Evolutionary conservation across 106 monocot genomes (phyloP).

Genomic region (Dioscorea alata): DNA sequence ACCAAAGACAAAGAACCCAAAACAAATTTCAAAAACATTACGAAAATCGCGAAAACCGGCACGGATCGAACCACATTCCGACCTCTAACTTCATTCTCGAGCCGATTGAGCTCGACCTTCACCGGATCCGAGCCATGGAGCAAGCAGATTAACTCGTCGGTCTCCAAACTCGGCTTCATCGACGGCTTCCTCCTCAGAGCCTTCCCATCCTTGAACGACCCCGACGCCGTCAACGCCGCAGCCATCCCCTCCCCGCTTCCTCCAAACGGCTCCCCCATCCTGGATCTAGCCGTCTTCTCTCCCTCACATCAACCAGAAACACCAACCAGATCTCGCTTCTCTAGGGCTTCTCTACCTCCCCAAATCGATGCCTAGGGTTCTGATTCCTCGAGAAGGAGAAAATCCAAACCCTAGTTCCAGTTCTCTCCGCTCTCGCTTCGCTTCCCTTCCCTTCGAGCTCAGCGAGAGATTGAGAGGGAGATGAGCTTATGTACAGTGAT

Average conservation of each 20-base stretch:
- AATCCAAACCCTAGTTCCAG: neutral
- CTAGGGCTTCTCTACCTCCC: neutral
- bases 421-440: too few relatives aligned
- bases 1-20: neutral
- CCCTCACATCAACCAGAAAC: neutral
- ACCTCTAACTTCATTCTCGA: constrained; percentile 90
- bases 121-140: constrained; percentile 87
- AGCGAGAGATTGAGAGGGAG: too few relatives aligned
- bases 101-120: constrained; percentile 68
- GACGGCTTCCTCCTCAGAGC: constrained; percentile 26
- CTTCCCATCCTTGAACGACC: constrained; percentile 20
- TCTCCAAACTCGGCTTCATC: constrained; percentile 47
- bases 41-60: neutral
- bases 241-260: constrained; percentile 12
- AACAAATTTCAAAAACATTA: constrained; percentile 1
- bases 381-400: neutral
- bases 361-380: neutral
- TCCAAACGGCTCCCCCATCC: constrained; percentile 28
- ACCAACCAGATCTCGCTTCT: neutral
- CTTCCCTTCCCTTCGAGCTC: too few relatives aligned
- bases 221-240: constrained; percentile 10
- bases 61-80: constrained; percentile 15
- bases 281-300: constrained; percentile 9
- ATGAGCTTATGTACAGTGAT: too few relatives aligned
- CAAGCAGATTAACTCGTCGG: constrained; percentile 64